phyloP scores from a whole-genome alignment of 306 rosid genomes.

The Mimosa pudica region DNA sequence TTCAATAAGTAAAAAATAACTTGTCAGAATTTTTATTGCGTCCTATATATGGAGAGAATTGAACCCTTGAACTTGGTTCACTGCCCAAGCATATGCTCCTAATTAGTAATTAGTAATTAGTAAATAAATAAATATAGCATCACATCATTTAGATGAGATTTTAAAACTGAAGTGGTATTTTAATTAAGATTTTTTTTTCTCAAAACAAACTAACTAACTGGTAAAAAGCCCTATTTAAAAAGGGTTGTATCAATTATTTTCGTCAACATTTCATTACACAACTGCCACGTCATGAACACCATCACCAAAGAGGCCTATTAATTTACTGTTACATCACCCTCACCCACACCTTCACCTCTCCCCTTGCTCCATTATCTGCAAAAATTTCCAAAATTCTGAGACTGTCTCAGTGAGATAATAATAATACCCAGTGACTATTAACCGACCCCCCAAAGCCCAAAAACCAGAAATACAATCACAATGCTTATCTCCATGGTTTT shows the following conservation, averaged over 20 bases:
- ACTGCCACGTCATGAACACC: neutral
- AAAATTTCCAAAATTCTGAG: conserved; percentile 6
- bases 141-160: too few relatives aligned
- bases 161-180: too few relatives aligned
- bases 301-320: neutral
- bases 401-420: conserved; percentile 33
- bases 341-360: neutral
- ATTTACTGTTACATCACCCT: neutral
- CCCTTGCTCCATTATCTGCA: neutral
- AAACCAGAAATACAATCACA: neutral
- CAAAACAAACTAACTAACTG: neutral
- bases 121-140: too few relatives aligned
- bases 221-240: neutral
- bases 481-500: neutral
- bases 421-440: conserved; percentile 36
- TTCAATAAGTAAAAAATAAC: too few relatives aligned
- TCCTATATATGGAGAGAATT: too few relatives aligned
- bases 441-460: conserved; percentile 1
- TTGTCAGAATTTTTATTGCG: too few relatives aligned
- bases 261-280: too few relatives aligned
- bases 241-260: neutral
- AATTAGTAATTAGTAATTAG: too few relatives aligned
- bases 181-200: too few relatives aligned
- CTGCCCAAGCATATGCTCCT: too few relatives aligned
- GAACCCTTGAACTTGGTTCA: too few relatives aligned